phyloP scores from a whole-genome alignment of 73 alveolate species.

The Tetrahymena thermophila region DNA sequence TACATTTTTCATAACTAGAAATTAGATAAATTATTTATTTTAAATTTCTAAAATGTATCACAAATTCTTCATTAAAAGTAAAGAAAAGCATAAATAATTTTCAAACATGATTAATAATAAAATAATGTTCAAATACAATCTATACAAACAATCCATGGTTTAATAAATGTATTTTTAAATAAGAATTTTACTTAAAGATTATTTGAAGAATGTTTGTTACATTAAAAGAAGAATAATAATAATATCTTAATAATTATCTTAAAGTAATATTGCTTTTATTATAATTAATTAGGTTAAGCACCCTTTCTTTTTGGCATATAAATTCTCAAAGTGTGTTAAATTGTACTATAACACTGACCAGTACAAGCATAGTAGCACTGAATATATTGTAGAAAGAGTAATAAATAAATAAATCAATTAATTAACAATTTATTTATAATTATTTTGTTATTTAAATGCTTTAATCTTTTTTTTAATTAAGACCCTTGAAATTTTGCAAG shows the following conservation, averaged over 20 bases:
- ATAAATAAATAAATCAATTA: background rate
- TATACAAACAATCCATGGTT: no score
- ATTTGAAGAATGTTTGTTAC: background rate
- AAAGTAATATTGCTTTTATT: background rate
- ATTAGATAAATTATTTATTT: no score
- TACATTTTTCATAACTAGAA: no score
- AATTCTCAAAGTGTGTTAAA: constrained; percentile 41
- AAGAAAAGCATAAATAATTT: no score
- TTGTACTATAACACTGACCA: constrained; percentile 39
- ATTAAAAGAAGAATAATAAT: background rate
- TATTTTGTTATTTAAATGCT: background rate
- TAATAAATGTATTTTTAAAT: no score
- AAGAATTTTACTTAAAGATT: no score
- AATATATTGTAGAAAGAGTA: background rate
- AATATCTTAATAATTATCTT: background rate
- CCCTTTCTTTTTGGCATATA: constrained; percentile 45
- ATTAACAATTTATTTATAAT: background rate
- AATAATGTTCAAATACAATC: no score
- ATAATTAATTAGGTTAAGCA: constrained; percentile 15
- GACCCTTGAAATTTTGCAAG: background rate
- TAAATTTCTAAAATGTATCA: no score
- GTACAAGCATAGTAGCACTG: background rate
- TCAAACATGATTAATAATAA: no score
- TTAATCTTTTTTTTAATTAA: background rate
- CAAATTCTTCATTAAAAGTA: no score